Percentiles rank a stretch among this genome's conserved stretches.
phyloP scores from a whole-genome alignment of 2,329 filamentous ascomycete genomes.

The Talaromyces sp. region DNA sequence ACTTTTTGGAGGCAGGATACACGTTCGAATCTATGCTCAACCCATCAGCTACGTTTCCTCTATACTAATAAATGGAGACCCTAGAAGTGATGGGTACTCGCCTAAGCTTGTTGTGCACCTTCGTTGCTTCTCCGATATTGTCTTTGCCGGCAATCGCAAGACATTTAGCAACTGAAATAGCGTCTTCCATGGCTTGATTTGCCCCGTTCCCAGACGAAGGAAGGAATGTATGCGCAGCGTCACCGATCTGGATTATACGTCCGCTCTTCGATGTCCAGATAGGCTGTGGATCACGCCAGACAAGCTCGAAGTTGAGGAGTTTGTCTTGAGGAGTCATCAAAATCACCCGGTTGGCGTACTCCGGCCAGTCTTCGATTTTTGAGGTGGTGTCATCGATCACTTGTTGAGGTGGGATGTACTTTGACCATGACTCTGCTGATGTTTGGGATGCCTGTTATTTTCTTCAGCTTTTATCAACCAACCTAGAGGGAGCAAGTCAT shows the following conservation, averaged over 20 bases:
- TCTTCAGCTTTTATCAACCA: too few relatives aligned
- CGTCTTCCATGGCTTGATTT: constrained; percentile 18
- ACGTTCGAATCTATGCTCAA: constrained; percentile 10
- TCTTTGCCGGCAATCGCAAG: constrained; percentile 13
- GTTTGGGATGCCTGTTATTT: constrained; percentile 10
- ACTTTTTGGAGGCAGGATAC: constrained; percentile 18
- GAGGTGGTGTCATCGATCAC: constrained; percentile 22
- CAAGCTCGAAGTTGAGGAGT: constrained; percentile 19
- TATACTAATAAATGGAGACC: too few relatives aligned
- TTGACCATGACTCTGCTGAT: constrained; percentile 22
- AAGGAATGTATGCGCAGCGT: constrained; percentile 17
- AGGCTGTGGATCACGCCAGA: constrained; percentile 18
- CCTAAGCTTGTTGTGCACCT: constrained; percentile 18
- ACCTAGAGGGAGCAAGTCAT: too few relatives aligned
- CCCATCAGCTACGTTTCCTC: not conserved
- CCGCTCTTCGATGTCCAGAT: constrained; percentile 25
- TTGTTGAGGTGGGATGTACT: constrained; percentile 14
- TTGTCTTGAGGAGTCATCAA: constrained; percentile 17
- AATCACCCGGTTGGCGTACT: constrained; percentile 20
- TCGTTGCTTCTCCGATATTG: constrained; percentile 12
- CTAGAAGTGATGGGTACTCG: not conserved
- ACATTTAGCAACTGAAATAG: constrained; percentile 16
- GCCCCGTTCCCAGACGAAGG: constrained; percentile 15
- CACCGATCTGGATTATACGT: constrained; percentile 15
- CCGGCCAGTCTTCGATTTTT: constrained; percentile 22